A percentile compares a stretch with the other conserved stretches of the same genome.
Evolutionary conservation across 1,284 basidiomycete species (phyloP).

Genomic region (Pulveroboletus sp.): DNA sequence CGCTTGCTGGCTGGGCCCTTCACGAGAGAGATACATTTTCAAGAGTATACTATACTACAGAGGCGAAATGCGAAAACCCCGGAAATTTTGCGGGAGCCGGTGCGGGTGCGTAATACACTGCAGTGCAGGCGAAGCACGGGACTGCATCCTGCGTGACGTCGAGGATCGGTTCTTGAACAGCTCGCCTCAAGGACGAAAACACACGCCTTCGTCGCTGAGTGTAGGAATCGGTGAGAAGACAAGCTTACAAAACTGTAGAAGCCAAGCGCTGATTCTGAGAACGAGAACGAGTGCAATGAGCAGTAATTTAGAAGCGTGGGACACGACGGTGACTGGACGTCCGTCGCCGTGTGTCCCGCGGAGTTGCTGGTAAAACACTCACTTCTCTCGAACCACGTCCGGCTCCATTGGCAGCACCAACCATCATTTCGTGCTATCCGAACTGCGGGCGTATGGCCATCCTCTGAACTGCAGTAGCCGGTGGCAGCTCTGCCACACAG

Average conservation of each 20-base stretch:
- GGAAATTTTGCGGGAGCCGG: background rate
- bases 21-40: background rate
- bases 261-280: background rate
- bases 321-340: slow-evolving; percentile 3
- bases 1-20: no score
- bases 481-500: background rate
- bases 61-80: no score
- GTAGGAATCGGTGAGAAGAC: background rate
- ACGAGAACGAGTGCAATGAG: background rate
- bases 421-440: background rate
- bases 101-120: background rate
- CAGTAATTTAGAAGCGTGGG: slow-evolving; percentile 12
- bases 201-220: background rate
- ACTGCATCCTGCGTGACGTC: background rate
- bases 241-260: background rate
- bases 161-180: slow-evolving; percentile 14
- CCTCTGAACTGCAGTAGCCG: no score
- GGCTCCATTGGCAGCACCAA: background rate
- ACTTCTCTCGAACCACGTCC: background rate
- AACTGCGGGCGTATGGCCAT: background rate
- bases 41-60: background rate
- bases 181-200: background rate
- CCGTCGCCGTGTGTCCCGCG: slow-evolving; percentile 1
- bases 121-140: slow-evolving; percentile 1
- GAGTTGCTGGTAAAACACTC: background rate